phyloP scores from a whole-genome alignment of 257 asterid species.

The Solanum microdontum region DNA sequence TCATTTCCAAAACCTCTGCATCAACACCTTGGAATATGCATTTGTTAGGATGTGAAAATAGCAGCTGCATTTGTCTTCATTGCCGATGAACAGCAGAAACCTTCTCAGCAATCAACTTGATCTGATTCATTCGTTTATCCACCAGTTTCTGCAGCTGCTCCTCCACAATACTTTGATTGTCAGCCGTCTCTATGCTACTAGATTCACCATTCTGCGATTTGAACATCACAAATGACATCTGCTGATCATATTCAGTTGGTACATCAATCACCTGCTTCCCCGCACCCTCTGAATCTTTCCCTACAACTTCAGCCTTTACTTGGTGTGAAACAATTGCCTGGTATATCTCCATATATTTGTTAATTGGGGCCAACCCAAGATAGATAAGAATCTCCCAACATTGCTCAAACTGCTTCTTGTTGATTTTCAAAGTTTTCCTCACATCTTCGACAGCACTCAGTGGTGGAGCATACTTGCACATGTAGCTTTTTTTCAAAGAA shows the following conservation, averaged over 20 bases:
- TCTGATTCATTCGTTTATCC: constrained; percentile 64
- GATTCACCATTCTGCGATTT: constrained; percentile 38
- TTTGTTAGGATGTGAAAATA: neutral
- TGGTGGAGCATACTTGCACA: constrained; percentile 41
- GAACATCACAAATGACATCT: constrained; percentile 73
- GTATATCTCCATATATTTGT: constrained; percentile 48
- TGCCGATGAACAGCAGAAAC: constrained; percentile 6
- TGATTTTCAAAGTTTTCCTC: constrained; percentile 64
- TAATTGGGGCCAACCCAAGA: constrained; percentile 40
- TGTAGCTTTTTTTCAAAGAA: constrained; percentile 39
- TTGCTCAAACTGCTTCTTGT: constrained; percentile 69
- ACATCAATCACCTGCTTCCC: constrained; percentile 64
- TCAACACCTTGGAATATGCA: neutral
- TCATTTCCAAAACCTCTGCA: neutral
- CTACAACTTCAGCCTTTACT: constrained; percentile 62
- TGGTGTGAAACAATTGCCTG: constrained; percentile 33
- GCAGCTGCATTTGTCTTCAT: neutral
- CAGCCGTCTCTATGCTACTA: constrained; percentile 31
- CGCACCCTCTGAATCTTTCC: constrained; percentile 56
- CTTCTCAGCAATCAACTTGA: constrained; percentile 54
- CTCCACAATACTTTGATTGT: constrained; percentile 35
- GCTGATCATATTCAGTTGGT: constrained; percentile 56
- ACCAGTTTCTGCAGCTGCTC: constrained; percentile 58
- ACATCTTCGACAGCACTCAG: constrained; percentile 38
- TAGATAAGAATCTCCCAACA: constrained; percentile 95